Base-by-base conservation (phyloP, 2,329 filamentous ascomycete genomes). In the Verruconis gallopava region DNA sequence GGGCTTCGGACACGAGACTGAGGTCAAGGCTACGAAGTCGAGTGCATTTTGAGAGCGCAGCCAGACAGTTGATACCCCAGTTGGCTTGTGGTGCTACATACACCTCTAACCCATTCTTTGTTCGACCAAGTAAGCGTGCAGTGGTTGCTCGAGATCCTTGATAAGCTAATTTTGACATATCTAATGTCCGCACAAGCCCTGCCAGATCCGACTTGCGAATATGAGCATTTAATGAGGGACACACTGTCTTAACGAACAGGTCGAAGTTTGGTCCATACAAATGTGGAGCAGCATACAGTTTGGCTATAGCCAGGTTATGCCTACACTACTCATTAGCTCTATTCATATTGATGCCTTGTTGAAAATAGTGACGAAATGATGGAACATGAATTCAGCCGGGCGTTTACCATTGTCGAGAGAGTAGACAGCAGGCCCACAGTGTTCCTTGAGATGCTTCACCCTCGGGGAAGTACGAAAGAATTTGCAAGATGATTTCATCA, bases 21-120 rank as follows among this genome's bases (percentile, higher is more conserved):
- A 79, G 57, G 48, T 77, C 69, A 13, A 78, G 58, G 2, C 61
- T 46, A 6, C 56, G 56, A 3, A 79, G 59, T 0, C 63, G 59
- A 4, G 49, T 48, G 53, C 73, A 76, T 57, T 77, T 77, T 2
- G 67, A 65, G 15, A 79, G 53, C 2, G 70, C 63, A 2, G 72
- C 65, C 47, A 77, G 68, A 51, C 70, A 72, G 46, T 75, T 73
- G 40, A 71, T 56, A 2, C 68, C 68, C 49, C 79, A 78, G 3
- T 68, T 69, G 3, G 69, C 64, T 45, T 71, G 70, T 1, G 75
- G 75, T 1, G 75, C 73, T 37, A 69, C 54, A 51, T 78, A 77
- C n/a, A 58, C 54, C 46, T 69, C 61, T 14, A 79, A 52, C 2
- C 60, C 66, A 4, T 57, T 54, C 46, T 72, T 76, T 1, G 71